Conservation (phyloP, 495 filamentous ascomycete species). For the Aspergillus incahuasiensis region DNA sequence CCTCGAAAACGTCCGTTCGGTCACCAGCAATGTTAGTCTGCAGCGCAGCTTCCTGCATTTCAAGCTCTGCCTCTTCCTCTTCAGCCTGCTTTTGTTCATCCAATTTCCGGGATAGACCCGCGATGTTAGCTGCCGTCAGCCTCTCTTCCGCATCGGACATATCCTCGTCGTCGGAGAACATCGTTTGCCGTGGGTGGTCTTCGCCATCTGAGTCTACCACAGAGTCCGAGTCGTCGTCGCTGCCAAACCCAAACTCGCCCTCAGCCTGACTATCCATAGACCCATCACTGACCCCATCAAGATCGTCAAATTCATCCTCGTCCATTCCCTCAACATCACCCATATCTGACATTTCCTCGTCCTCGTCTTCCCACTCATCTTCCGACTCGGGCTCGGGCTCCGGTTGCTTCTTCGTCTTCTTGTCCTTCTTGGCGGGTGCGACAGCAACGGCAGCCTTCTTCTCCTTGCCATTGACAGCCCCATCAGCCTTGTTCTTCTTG, state of each 20-base stretch:
- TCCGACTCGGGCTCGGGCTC: constrained; percentile 26
- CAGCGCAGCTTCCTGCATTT: constrained; percentile 77
- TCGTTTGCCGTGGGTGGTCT: constrained; percentile 48
- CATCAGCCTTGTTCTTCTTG: constrained; percentile 38
- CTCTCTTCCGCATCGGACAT: constrained; percentile 84
- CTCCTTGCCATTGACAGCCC: constrained; percentile 26
- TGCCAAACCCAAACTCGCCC: constrained; percentile 45
- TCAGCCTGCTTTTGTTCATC: constrained; percentile 65
- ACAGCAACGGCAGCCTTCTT: constrained; percentile 6
- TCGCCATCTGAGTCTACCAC: constrained; percentile 75
- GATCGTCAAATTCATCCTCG: constrained; percentile 52
- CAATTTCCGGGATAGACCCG: constrained; percentile 76
- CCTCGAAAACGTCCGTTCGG: constrained; percentile 65
- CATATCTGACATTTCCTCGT: constrained; percentile 25
- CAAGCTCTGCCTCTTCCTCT: constrained; percentile 59
- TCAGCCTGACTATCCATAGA: constrained; percentile 50
- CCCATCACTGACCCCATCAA: constrained; percentile 44
- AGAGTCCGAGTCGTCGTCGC: constrained; percentile 56
- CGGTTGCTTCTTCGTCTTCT: constrained; percentile 34
- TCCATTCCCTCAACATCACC: constrained; percentile 25
- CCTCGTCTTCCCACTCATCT: constrained; percentile 31
- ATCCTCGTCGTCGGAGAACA: constrained; percentile 96
- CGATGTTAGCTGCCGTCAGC: constrained; percentile 94
- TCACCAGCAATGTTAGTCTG: constrained; percentile 95
- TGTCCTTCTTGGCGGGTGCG: constrained; percentile 18